Percentiles rank a stretch among this genome's conserved stretches.
These are phyloP conservation scores for Podochytrium sp. DNA, from an alignment of 192 early-diverging fungal genomes.

Conservation along the genomic window DNA sequence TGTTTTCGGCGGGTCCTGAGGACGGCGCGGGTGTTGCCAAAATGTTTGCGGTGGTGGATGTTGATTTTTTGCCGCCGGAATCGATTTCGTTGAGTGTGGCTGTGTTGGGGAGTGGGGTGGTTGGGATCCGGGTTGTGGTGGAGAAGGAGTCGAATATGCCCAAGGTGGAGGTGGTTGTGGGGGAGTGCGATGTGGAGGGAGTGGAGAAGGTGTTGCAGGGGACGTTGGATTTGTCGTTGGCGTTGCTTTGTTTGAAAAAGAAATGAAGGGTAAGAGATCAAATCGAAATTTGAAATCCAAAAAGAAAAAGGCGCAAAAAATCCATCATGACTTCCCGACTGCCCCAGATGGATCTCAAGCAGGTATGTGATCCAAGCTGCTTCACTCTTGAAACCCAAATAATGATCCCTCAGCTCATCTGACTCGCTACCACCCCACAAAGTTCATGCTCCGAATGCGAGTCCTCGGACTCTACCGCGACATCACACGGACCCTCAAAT, in stretches of 20 bases:
- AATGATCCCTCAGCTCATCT: background rate
- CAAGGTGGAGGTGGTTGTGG: background rate
- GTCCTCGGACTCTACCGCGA: conserved; percentile 4
- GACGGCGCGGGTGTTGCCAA: background rate
- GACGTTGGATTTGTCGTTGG: no score
- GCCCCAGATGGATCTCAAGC: conserved; percentile 21
- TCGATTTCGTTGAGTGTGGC: background rate
- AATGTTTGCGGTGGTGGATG: background rate
- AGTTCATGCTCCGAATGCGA: conserved; percentile 21
- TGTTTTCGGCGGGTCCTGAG: background rate
- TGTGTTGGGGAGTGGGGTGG: background rate
- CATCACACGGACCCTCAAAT: background rate
- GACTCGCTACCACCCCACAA: background rate
- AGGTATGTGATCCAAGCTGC: conserved; percentile 8
- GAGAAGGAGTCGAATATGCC: background rate
- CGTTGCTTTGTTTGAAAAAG: no score
- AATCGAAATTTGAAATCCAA: no score
- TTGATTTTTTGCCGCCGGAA: background rate
- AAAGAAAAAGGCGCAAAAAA: background rate
- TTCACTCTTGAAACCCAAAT: no score
- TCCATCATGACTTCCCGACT: background rate
- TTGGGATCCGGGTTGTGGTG: background rate
- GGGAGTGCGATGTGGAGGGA: no score
- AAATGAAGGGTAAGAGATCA: no score
- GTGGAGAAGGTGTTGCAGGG: no score